Percentiles rank a stretch among this genome's conserved stretches.
These are phyloP conservation scores for Gastrodia elata DNA, from an alignment of 106 monocot genomes.

Conservation along the genomic window DNA sequence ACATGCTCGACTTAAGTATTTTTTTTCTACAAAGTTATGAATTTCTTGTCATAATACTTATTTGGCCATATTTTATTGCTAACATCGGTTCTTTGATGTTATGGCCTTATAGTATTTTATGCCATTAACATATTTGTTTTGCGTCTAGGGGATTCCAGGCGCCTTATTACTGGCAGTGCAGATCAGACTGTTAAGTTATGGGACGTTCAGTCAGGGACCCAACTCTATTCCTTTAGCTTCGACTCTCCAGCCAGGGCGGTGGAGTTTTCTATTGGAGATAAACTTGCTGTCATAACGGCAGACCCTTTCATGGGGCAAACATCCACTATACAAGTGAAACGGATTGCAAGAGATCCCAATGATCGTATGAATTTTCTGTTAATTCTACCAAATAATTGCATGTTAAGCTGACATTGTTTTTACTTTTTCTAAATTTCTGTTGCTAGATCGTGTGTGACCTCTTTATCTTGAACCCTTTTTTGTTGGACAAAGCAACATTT, in stretches of 20 bases:
- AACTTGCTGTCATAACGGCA: constrained; percentile 67
- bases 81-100: neutral
- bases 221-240: constrained; percentile 68
- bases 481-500: neutral
- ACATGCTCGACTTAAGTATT: neutral
- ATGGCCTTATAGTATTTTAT: neutral
- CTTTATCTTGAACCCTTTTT: neutral
- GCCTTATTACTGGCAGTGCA: constrained; percentile 73
- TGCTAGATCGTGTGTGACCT: neutral
- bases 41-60: neutral
- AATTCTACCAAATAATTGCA: neutral
- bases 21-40: neutral
- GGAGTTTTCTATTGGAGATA: constrained; percentile 82
- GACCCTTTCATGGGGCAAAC: constrained; percentile 68
- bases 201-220: constrained; percentile 75
- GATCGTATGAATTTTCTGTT: constrained; percentile 41
- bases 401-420: neutral
- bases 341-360: constrained; percentile 46
- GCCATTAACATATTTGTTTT: neutral
- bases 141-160: constrained; percentile 63
- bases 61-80: constrained; percentile 1
- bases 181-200: constrained; percentile 81
- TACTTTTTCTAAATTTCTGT: neutral
- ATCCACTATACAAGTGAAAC: constrained; percentile 79
- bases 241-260: constrained; percentile 79